Evolutionary conservation across 2,329 filamentous ascomycete genomes (phyloP), one percentile per base, ranked within the genome.

Genomic region (Thermothelomyces thermophilus): DNA sequence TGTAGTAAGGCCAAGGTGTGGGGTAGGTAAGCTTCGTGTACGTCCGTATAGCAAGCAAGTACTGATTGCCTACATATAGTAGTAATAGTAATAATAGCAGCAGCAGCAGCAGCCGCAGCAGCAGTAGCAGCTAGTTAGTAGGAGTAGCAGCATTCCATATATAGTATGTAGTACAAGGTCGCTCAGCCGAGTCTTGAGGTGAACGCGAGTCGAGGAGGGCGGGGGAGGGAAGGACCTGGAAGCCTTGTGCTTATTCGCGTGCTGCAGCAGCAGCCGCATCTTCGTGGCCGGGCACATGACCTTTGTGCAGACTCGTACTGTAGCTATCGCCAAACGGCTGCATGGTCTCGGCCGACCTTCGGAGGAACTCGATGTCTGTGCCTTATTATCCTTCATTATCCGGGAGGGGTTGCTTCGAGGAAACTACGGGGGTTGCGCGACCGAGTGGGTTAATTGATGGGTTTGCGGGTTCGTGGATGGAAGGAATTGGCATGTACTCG

Each of bases 1-100:
- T n/a, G n/a, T n/a, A n/a, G 45, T 34, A 19, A 11, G 8, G 31
- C 46, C 46, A 48, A 48, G 46, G 46, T 42, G 46, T 42, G 46
- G 46, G 39, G 39, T 31, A 42, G 39, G 46, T 48, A 39, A 48
- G 17, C n/a, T 37, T 42, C 33, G 39, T 42, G 46, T n/a, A n/a
- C n/a, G n/a, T n/a, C n/a, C n/a, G n/a, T n/a, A n/a, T n/a, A n/a
- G n/a, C n/a, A n/a, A n/a, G n/a, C n/a, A n/a, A n/a, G n/a, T n/a
- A n/a, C n/a, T n/a, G n/a, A n/a, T n/a, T n/a, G n/a, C n/a, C n/a
- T n/a, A n/a, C n/a, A n/a, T n/a, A n/a, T n/a, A n/a, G n/a, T n/a
- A n/a, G n/a, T n/a, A n/a, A n/a, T n/a, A n/a, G n/a, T n/a, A n/a
- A n/a, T n/a, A n/a, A n/a, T n/a, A n/a, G n/a, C n/a, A n/a, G n/a